phyloP scores from a whole-genome alignment of 345 rosid species.

The Lumnitzera littorea region DNA sequence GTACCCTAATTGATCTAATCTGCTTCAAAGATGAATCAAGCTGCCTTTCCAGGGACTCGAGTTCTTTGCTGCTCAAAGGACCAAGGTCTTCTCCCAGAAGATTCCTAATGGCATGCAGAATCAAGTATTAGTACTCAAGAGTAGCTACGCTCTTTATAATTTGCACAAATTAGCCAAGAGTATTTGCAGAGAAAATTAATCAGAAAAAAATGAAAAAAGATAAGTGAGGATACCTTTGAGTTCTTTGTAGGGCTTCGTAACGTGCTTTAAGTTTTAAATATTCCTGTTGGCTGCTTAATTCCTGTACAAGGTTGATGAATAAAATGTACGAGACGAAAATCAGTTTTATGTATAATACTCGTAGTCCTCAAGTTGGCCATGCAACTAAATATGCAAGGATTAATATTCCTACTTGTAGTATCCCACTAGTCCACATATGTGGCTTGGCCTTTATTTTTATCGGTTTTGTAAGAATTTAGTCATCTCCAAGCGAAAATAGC shows the following conservation, averaged over 20 bases:
- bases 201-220: not conserved
- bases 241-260: slow-evolving; percentile 70
- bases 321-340: not conserved
- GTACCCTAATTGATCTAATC: slow-evolving; percentile 83
- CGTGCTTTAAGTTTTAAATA: slow-evolving; percentile 93
- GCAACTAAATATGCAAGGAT: too few species aligned
- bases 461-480: too few species aligned
- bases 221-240: slow-evolving; percentile 47
- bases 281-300: slow-evolving; percentile 89
- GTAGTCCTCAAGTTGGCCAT: too few species aligned
- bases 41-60: slow-evolving; percentile 93
- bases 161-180: too few species aligned
- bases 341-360: too few species aligned
- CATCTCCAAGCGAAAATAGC: too few species aligned
- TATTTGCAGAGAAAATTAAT: not conserved
- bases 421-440: too few species aligned
- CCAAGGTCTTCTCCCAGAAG: slow-evolving; percentile 93
- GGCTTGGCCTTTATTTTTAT: too few species aligned
- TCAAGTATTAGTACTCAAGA: too few species aligned
- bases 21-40: slow-evolving; percentile 82
- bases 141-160: too few species aligned
- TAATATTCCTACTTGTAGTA: too few species aligned
- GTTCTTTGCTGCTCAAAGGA: slow-evolving; percentile 76
- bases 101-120: slow-evolving; percentile 34
- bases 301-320: slow-evolving; percentile 25